Conservation (phyloP, 495 filamentous ascomycete genomes). For the Tuber brumale region DNA sequence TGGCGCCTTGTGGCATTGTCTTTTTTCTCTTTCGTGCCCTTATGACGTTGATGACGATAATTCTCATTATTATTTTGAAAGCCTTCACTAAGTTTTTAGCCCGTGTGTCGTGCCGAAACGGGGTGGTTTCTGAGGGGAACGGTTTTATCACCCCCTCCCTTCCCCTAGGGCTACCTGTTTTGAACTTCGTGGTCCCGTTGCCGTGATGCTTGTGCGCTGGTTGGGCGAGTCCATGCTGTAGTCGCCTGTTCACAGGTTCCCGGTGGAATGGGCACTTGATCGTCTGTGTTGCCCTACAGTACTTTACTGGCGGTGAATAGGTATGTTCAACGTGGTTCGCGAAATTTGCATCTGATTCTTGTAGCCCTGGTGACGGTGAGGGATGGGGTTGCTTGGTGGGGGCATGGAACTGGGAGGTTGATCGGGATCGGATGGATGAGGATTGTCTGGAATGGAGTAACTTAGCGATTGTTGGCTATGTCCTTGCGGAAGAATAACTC, state of each 20-base stretch:
- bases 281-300: neutral
- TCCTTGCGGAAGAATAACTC: neutral
- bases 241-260: constrained; percentile 4
- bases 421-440: neutral
- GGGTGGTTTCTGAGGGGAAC: neutral
- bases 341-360: constrained; percentile 1
- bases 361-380: constrained; percentile 3
- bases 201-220: neutral
- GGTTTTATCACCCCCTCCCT: neutral
- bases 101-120: constrained; percentile 2
- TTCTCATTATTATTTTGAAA: neutral
- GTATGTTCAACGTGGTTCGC: neutral
- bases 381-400: neutral
- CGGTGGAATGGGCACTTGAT: neutral
- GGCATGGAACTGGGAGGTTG: neutral
- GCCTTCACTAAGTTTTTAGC: neutral
- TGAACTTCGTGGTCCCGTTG: constrained; percentile 2
- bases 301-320: constrained; percentile 1
- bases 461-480: neutral
- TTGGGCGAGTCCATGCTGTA: neutral
- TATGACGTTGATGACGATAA: neutral
- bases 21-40: neutral
- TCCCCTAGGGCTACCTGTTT: constrained; percentile 5
- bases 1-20: neutral
- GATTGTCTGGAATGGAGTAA: neutral